Evolutionary conservation across 2,329 filamentous ascomycete species (phyloP).

Genomic region (Diaporthe sp.): DNA sequence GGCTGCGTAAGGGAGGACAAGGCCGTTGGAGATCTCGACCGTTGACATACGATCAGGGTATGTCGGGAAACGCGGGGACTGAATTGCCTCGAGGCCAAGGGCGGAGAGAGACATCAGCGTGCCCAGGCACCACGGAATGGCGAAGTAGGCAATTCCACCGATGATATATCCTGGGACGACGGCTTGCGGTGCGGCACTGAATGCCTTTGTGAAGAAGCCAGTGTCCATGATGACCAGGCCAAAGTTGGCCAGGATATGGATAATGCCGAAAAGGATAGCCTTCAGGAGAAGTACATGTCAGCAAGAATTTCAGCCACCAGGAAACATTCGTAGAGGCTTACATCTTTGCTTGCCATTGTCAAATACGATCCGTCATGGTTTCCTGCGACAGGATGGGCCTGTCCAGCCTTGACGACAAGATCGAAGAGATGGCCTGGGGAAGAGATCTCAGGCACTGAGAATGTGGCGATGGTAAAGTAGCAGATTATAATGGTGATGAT

Average conservation of each 20-base stretch:
- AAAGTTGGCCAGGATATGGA: constrained; percentile 63
- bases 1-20: constrained; percentile 78
- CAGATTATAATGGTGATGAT: constrained; percentile 66
- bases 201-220: constrained; percentile 66
- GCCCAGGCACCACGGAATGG: constrained; percentile 65
- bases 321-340: constrained; percentile 38
- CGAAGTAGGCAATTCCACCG: constrained; percentile 66
- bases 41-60: constrained; percentile 60
- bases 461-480: constrained; percentile 58
- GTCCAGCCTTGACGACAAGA: constrained; percentile 58
- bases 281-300: constrained; percentile 38
- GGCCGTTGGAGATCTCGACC: constrained; percentile 73
- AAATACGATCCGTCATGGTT: constrained; percentile 67
- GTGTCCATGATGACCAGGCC: constrained; percentile 68
- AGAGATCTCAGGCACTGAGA: constrained; percentile 55
- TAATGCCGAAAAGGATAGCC: constrained; percentile 63
- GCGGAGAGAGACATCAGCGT: constrained; percentile 63
- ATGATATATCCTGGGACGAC: constrained; percentile 65
- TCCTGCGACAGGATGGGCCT: constrained; percentile 59
- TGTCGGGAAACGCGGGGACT: constrained; percentile 60
- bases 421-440: constrained; percentile 63
- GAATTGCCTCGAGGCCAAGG: constrained; percentile 59
- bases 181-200: constrained; percentile 59
- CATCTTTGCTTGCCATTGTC: constrained; percentile 66
- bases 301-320: fast-evolving